These are phyloP conservation scores for Tulasnella sp. DNA, from an alignment of 768 basidiomycete genomes.

Conservation along the genomic window DNA sequence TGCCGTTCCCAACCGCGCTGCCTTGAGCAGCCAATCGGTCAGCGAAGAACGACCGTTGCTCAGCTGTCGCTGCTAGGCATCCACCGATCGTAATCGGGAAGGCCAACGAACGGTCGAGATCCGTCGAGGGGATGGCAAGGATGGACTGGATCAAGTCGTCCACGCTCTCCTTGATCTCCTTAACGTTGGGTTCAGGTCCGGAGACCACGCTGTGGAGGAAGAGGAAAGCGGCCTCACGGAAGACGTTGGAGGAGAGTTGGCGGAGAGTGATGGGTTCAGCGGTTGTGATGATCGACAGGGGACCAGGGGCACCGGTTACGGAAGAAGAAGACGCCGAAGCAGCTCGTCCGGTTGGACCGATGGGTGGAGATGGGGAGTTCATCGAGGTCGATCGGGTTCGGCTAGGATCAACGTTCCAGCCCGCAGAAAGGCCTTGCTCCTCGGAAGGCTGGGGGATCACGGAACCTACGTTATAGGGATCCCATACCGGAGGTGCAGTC, in stretches of 20 bases:
- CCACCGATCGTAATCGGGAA: constrained; percentile 22
- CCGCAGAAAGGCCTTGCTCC: not conserved
- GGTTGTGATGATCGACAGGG: constrained; percentile 7
- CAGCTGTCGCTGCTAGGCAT: constrained; percentile 28
- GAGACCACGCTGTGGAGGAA: constrained; percentile 19
- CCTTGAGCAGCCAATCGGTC: constrained; percentile 47
- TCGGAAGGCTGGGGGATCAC: not conserved
- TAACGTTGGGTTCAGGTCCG: constrained; percentile 15
- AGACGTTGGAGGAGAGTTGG: constrained; percentile 21
- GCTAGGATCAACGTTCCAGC: not conserved
- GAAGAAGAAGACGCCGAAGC: constrained; percentile 11
- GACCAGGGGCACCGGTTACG: not conserved
- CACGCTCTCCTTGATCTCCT: constrained; percentile 18
- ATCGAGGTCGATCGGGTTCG: not conserved
- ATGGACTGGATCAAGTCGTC: constrained; percentile 11
- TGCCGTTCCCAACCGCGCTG: constrained; percentile 50
- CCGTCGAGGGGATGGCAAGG: constrained; percentile 17
- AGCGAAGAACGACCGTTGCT: constrained; percentile 51
- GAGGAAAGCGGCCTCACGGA: constrained; percentile 21
- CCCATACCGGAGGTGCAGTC: constrained; percentile 10
- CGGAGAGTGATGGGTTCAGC: constrained; percentile 13
- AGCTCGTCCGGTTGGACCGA: not conserved
- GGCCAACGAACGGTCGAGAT: constrained; percentile 20
- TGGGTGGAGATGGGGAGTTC: constrained; percentile 6
- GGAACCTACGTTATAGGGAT: constrained; percentile 13